Conservation (phyloP, 2,329 filamentous ascomycete genomes). For the Clonostachys rhizophaga region DNA sequence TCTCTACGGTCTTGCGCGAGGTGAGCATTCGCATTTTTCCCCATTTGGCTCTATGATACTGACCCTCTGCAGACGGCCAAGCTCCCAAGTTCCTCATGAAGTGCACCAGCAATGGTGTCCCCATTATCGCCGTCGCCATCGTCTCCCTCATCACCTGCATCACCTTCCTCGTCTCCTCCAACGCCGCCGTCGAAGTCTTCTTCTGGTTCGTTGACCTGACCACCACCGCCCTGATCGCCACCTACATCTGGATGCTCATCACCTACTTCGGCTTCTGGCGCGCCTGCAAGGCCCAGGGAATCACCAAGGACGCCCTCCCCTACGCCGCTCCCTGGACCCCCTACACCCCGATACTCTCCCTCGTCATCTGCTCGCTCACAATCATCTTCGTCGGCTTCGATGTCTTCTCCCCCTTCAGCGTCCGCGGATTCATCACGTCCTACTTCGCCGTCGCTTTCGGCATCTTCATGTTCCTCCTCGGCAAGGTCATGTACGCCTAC, state of each 20-base stretch:
- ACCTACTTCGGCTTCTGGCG: constrained; percentile 38
- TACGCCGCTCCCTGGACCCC: constrained; percentile 46
- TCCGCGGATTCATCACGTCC: constrained; percentile 42
- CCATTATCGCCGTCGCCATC: constrained; percentile 45
- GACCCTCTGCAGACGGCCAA: constrained; percentile 25
- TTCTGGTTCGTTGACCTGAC: constrained; percentile 51
- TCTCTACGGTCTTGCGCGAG: constrained; percentile 39
- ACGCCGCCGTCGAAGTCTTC: constrained; percentile 39
- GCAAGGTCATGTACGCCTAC: constrained; percentile 48
- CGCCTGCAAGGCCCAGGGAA: constrained; percentile 42
- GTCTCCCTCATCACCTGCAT: constrained; percentile 42
- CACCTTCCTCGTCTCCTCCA: constrained; percentile 43
- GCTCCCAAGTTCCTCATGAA: constrained; percentile 45
- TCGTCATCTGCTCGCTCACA: constrained; percentile 38
- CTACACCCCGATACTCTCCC: constrained; percentile 42
- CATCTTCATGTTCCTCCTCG: constrained; percentile 53
- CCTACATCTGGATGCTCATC: constrained; percentile 40
- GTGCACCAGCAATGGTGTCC: constrained; percentile 55
- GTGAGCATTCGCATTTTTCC: constrained; percentile 3
- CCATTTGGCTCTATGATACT: too few species aligned
- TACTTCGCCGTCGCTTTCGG: constrained; percentile 52
- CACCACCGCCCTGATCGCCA: constrained; percentile 51
- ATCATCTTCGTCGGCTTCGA: constrained; percentile 54
- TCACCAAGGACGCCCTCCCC: constrained; percentile 37
- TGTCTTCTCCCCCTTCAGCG: constrained; percentile 44